Evolutionary conservation across 2,329 filamentous ascomycete species (phyloP).

Genomic region (Acephala macrosclerotiorum): DNA sequence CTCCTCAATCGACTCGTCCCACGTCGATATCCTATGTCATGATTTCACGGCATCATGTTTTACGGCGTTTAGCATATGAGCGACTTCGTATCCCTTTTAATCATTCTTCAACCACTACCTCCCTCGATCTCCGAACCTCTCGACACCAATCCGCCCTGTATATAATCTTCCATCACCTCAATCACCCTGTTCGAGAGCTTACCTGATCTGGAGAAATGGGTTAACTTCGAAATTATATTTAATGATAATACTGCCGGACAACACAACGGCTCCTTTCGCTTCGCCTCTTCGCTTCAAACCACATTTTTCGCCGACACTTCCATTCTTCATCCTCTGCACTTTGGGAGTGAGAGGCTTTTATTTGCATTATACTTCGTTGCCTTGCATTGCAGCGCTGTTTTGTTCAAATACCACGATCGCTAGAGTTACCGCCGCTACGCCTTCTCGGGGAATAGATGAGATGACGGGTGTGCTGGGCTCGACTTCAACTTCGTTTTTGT

Average conservation of each 20-base stretch:
- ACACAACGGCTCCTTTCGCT: slow-evolving; percentile 10
- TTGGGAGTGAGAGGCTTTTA: not conserved
- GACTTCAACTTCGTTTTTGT: slow-evolving; percentile 27
- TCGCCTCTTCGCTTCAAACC: slow-evolving; percentile 3
- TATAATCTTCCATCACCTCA: slow-evolving; percentile 31
- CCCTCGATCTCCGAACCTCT: slow-evolving; percentile 28
- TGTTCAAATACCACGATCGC: slow-evolving; percentile 41
- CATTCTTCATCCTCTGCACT: slow-evolving; percentile 17
- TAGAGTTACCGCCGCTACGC: slow-evolving; percentile 42
- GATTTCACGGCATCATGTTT: slow-evolving; percentile 44
- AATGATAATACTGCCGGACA: slow-evolving; percentile 38
- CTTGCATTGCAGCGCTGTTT: slow-evolving; percentile 23
- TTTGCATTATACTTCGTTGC: not conserved
- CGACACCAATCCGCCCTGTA: slow-evolving; percentile 36
- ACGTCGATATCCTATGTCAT: slow-evolving; percentile 37
- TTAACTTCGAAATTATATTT: slow-evolving; percentile 33
- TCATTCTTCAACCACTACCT: slow-evolving; percentile 22
- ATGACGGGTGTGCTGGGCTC: slow-evolving; percentile 40
- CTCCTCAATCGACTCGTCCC: slow-evolving; percentile 28
- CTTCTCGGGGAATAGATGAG: slow-evolving; percentile 28
- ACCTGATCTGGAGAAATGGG: slow-evolving; percentile 20
- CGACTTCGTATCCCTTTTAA: slow-evolving; percentile 36
- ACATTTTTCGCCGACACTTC: slow-evolving; percentile 26
- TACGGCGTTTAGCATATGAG: slow-evolving; percentile 45
- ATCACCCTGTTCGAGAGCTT: slow-evolving; percentile 30